These are phyloP conservation scores for Calendula officinalis DNA, from an alignment of 129 eudicot species.

Conservation along the genomic window DNA sequence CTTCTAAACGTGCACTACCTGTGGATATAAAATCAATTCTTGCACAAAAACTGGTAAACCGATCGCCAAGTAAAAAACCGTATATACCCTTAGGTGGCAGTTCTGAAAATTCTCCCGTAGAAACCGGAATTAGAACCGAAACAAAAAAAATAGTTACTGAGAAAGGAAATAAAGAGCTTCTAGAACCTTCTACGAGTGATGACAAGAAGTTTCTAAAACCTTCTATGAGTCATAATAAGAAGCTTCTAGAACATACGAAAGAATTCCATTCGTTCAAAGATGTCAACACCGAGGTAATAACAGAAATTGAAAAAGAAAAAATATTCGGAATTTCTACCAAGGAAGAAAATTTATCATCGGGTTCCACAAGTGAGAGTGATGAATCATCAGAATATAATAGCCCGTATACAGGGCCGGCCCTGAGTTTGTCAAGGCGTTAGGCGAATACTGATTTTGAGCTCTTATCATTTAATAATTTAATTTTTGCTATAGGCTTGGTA, in stretches of 20 bases:
- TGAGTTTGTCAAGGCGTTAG: too few relatives aligned
- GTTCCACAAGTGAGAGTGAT: slow-evolving; percentile 19
- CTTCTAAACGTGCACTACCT: slow-evolving; percentile 25
- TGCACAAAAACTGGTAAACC: slow-evolving; percentile 30
- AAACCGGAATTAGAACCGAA: not conserved
- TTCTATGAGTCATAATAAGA: slow-evolving; percentile 15
- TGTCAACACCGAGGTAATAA: not conserved
- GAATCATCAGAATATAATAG: slow-evolving; percentile 13
- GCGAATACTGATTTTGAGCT: too few relatives aligned
- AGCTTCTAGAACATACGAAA: slow-evolving; percentile 19
- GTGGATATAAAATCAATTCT: slow-evolving; percentile 27
- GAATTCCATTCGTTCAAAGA: slow-evolving; percentile 13
- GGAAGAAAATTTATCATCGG: not conserved
- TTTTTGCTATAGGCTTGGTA: too few relatives aligned
- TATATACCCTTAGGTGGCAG: slow-evolving; percentile 30
- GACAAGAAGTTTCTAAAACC: slow-evolving; percentile 19
- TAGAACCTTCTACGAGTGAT: slow-evolving; percentile 17
- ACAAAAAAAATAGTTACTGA: not conserved
- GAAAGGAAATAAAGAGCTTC: not conserved
- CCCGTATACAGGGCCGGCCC: too few relatives aligned
- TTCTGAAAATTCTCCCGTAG: slow-evolving; percentile 22
- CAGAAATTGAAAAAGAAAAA: not conserved
- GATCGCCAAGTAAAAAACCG: slow-evolving; percentile 27
- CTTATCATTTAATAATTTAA: too few relatives aligned
- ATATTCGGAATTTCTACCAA: not conserved